phyloP scores from a whole-genome alignment of 768 basidiomycete species.

The Tricholoma sp. region DNA sequence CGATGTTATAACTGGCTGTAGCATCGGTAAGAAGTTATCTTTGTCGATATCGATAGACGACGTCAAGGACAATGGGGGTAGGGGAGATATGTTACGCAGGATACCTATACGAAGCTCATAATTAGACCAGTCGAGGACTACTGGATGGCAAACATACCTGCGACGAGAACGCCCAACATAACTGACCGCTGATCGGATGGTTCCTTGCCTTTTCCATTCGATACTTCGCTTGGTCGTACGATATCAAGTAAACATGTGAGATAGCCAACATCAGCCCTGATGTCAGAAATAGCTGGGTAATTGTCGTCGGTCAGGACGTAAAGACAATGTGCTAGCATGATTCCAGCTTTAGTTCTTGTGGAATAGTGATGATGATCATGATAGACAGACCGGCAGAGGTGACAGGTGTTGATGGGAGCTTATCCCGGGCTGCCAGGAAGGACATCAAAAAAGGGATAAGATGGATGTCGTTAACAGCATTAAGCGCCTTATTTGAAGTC shows the following conservation, averaged over 20 bases:
- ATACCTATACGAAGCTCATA: slow-evolving; percentile 44
- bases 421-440: slow-evolving; percentile 71
- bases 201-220: slow-evolving; percentile 38
- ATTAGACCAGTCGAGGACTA: not conserved
- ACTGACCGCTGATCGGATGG: slow-evolving; percentile 41
- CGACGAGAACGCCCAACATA: slow-evolving; percentile 60
- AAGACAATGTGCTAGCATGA: slow-evolving; percentile 71
- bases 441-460: slow-evolving; percentile 85
- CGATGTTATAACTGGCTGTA: slow-evolving; percentile 61
- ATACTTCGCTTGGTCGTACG: slow-evolving; percentile 32
- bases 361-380: not conserved
- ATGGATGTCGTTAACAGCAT: slow-evolving; percentile 76
- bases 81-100: slow-evolving; percentile 68
- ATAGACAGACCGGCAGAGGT: slow-evolving; percentile 68
- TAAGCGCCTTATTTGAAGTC: slow-evolving; percentile 89
- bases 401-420: slow-evolving; percentile 65
- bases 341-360: not conserved
- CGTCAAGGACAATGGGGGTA: slow-evolving; percentile 60
- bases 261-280: slow-evolving; percentile 57
- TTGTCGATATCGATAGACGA: slow-evolving; percentile 66
- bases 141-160: slow-evolving; percentile 41
- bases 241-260: slow-evolving; percentile 63
- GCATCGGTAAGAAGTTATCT: slow-evolving; percentile 65
- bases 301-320: slow-evolving; percentile 95
- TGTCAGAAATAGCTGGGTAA: slow-evolving; percentile 57